Percentiles rank a stretch among this genome's conserved stretches.
phyloP scores from a whole-genome alignment of 2,329 filamentous ascomycete species.

The Cercospora beticola region DNA sequence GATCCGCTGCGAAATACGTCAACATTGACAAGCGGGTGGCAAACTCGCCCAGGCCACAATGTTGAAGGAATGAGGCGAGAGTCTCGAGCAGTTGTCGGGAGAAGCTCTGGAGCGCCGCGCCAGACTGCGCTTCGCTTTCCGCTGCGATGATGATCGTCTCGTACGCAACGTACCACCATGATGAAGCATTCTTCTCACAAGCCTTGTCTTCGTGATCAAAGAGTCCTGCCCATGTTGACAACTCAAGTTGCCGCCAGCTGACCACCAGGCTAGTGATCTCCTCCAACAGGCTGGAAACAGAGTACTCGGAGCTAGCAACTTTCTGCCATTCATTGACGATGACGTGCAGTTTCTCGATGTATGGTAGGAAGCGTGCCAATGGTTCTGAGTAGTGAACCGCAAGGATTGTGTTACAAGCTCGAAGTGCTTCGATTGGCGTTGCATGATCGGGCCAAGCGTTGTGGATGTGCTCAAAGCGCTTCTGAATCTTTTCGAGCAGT shows the following conservation, averaged over 20 bases:
- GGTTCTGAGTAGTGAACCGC: constrained; percentile 77
- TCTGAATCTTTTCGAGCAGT: constrained; percentile 67
- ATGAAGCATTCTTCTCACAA: constrained; percentile 73
- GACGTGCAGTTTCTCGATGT: constrained; percentile 81
- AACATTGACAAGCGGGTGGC: constrained; percentile 70
- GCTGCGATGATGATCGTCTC: constrained; percentile 73
- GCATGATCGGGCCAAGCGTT: constrained; percentile 69
- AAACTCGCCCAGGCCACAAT: constrained; percentile 77
- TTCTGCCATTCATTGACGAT: constrained; percentile 93
- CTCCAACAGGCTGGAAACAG: constrained; percentile 69
- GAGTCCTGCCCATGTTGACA: constrained; percentile 86
- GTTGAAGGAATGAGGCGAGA: constrained; percentile 74
- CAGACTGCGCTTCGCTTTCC: constrained; percentile 38
- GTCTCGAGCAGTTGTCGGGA: constrained; percentile 69
- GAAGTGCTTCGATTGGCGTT: constrained; percentile 75
- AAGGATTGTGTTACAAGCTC: constrained; percentile 71
- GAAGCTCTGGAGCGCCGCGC: constrained; percentile 56
- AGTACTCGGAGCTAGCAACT: constrained; percentile 79
- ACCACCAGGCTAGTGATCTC: constrained; percentile 78
- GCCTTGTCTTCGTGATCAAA: constrained; percentile 80
- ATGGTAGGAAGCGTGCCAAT: constrained; percentile 79
- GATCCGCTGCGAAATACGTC: constrained; percentile 59
- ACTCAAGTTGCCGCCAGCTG: constrained; percentile 83
- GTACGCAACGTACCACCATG: constrained; percentile 97
- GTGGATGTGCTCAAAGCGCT: constrained; percentile 69